Conservation (phyloP, 2,329 filamentous ascomycete species). For the Fusarium ambrosium region DNA sequence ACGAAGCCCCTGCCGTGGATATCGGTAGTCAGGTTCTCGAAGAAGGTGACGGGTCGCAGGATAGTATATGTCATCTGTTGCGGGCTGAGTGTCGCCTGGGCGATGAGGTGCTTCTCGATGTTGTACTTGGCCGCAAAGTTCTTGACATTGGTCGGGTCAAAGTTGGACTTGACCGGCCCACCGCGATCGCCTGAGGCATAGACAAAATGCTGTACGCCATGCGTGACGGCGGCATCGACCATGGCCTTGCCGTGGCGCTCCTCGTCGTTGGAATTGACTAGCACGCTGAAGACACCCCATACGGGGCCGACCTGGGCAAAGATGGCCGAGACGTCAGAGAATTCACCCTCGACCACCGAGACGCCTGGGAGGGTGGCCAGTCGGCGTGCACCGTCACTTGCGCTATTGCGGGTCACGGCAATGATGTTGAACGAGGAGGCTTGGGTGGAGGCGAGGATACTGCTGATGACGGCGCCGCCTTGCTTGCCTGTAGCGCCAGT, state of each 20-base stretch:
- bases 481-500: conserved; percentile 14
- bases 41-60: conserved; percentile 69
- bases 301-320: background rate
- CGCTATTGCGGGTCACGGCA: background rate
- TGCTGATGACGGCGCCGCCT: conserved; percentile 11
- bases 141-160: conserved; percentile 6
- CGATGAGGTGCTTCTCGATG: conserved; percentile 7
- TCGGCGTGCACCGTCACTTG: background rate
- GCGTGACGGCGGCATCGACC: background rate
- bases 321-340: background rate
- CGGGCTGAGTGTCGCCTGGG: background rate
- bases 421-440: background rate
- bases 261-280: conserved; percentile 7
- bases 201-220: conserved; percentile 9
- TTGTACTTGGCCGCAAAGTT: background rate
- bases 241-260: conserved; percentile 10
- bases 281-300: conserved; percentile 11
- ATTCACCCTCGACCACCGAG: background rate
- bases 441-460: background rate
- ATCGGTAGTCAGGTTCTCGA: conserved; percentile 61
- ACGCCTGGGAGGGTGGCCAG: background rate
- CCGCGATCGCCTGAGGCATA: conserved; percentile 9
- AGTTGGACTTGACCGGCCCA: background rate
- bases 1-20: conserved; percentile 50
- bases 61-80: conserved; percentile 67